These are phyloP conservation scores for Peterozyma toletana DNA, from an alignment of 805 yeast genomes.

Conservation along the genomic window DNA sequence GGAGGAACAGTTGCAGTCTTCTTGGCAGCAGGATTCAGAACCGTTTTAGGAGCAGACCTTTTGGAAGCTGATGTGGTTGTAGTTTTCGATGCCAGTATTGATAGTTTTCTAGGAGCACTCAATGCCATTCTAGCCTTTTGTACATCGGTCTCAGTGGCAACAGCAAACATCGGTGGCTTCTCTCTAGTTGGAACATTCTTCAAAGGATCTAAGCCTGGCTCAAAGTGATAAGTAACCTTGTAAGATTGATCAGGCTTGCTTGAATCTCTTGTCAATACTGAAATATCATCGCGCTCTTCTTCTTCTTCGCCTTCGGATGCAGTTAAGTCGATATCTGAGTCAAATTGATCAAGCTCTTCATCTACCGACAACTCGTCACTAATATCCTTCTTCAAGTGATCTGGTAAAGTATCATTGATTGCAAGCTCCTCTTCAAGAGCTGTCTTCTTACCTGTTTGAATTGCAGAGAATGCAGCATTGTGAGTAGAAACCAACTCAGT, in stretches of 20 bases:
- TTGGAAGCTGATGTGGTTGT: slow-evolving; percentile 3
- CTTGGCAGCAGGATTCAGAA: slow-evolving; percentile 4
- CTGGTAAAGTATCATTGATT: slow-evolving; percentile 44
- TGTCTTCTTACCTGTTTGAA: slow-evolving; percentile 28
- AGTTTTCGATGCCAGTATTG: neutral
- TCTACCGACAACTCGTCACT: slow-evolving; percentile 18
- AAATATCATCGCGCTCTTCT: slow-evolving; percentile 10
- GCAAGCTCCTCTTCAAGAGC: slow-evolving; percentile 35
- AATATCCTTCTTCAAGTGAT: slow-evolving; percentile 35
- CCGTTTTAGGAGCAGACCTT: slow-evolving; percentile 1
- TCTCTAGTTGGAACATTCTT: slow-evolving; percentile 15
- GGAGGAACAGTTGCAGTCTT: neutral
- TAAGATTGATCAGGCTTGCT: slow-evolving; percentile 5
- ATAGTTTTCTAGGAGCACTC: too few species aligned
- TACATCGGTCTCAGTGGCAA: slow-evolving; percentile 16
- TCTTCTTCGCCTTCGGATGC: slow-evolving; percentile 23
- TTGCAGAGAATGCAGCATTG: slow-evolving; percentile 23
- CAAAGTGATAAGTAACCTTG: slow-evolving; percentile 9
- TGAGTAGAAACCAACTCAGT: slow-evolving; percentile 33
- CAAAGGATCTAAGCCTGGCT: slow-evolving; percentile 19
- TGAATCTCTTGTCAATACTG: slow-evolving; percentile 13
- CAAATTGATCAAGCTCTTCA: slow-evolving; percentile 19
- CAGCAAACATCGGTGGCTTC: slow-evolving; percentile 26
- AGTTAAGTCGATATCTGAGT: slow-evolving; percentile 18
- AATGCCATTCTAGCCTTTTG: too few species aligned